Base-by-base conservation (phyloP, 2,329 filamentous ascomycete species). In the Coniochaeta sp. region DNA sequence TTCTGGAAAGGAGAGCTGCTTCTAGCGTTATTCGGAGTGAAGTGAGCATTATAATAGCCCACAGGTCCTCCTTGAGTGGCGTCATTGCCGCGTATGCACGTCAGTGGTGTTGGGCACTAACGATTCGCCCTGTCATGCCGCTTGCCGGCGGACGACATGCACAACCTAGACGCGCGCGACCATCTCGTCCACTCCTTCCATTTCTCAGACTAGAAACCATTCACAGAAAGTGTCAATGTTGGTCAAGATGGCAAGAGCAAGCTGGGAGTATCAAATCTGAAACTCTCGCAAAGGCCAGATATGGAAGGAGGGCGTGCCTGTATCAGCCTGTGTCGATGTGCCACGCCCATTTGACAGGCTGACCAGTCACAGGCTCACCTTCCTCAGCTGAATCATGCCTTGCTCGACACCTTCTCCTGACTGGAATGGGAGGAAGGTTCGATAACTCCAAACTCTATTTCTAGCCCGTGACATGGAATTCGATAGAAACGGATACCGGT, bases 371-470 rank as follows among this genome's bases (percentile, higher is more conserved):
- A 42, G n/a, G 38, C 38, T 14, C 38, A 42, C 6, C 6, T 42
- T 18, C n/a, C 20, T 42, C 38, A 8, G 38, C 38, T 42, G 38
- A 42, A 24, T 42, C 38, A 42, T 42, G 38, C 38, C 38, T n/a
- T n/a, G n/a, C n/a, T n/a, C n/a, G n/a, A n/a, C n/a, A n/a, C n/a
- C n/a, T 42, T 42, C 38, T 42, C 20, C 18, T 48, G 45, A 48
- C 45, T 26, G 20, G 22, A 20, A 46, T 12, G 20, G 26, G 12
- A 26, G 27, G n/a, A n/a, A 31, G 30, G 45, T 42, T 42, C 20
- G 26, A 28, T 5, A 26, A 31, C 58, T 57, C 58, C 55, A 59
- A 58, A 60, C 58, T 53, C 38, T 42, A 42, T 42, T 42, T 42
- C 38, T 22, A 42, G 38, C 22, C 14, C 20, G 38, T 42, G 38